Evolutionary conservation across 495 filamentous ascomycete genomes (phyloP), one percentile per base, ranked within the genome.

Genomic region (Emericellopsis terricola): DNA sequence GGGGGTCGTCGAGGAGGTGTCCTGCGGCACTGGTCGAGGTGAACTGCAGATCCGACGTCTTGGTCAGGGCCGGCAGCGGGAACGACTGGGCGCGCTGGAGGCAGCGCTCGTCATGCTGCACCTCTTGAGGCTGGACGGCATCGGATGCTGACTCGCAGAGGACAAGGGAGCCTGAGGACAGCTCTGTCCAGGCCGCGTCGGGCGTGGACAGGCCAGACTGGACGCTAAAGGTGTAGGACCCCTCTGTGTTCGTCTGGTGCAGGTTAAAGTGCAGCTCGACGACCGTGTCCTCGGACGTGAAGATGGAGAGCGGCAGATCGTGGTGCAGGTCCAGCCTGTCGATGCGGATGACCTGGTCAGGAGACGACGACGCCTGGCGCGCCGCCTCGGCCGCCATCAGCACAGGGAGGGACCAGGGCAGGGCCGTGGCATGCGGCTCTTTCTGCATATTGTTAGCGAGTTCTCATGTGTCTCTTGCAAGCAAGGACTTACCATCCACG

Each of bases 401-500:
- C 23, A 26, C 6, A 11, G 6, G 11, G 6, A 11, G 6, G 23
- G 23, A 26, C 23, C 23, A 26, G 6, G 23, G 23, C 6, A 26
- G 6, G 6, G 23, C 11, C 6, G 6, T 26, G 23, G 23, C 11
- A 26, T 26, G 23, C 23, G 6, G 6, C 11, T 26, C 6, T 11
- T 26, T 11, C 23, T 26, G n/a, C n/a, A 26, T 26, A 11, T 26
- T 11, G 6, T 6, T 26, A 6, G 23, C 11, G 11, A 26, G 23
- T 26, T 26, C 6, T 11, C 23, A 26, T 6, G 23, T 11, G 23
- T 26, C 23, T 11, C 6, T 11, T 26, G 6, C 6, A 11, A 11
- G 23, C 6, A 11, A 1, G 43, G 41, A 2, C 38, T 41, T 36
- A 52, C 49, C 29, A 38, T 56, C 36, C 68, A 62, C 30, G 64